Conservation (phyloP, 2,329 filamentous ascomycete genomes). For the Colletotrichum agaves region DNA sequence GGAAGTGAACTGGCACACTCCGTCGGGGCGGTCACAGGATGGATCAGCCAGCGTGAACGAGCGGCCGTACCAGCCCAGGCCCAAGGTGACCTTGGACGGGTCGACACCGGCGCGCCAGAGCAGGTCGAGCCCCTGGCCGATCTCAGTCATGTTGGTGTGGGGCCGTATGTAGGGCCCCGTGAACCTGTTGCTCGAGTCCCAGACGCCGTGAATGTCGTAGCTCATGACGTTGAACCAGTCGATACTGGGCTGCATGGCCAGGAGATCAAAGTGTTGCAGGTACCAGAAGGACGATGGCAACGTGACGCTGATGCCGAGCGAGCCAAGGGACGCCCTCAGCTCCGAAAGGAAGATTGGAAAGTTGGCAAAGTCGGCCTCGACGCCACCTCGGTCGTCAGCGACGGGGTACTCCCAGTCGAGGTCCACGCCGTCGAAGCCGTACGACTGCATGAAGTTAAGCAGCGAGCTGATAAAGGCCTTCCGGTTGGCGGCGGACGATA, state of each 20-base stretch:
- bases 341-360: conserved; percentile 12
- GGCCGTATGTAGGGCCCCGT: conserved; percentile 46
- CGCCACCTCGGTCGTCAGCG: conserved; percentile 35
- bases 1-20: too few species aligned
- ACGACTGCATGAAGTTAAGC: conserved; percentile 37
- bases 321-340: neutral
- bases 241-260: conserved; percentile 36
- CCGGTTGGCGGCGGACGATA: conserved; percentile 13
- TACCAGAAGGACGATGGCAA: conserved; percentile 36
- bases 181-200: conserved; percentile 50
- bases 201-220: conserved; percentile 48
- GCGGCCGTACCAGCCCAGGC: conserved; percentile 58
- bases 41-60: conserved; percentile 44
- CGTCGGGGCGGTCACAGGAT: too few species aligned
- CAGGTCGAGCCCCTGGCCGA: conserved; percentile 54
- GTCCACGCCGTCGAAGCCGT: conserved; percentile 44
- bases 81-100: conserved; percentile 54
- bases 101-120: conserved; percentile 59
- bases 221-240: conserved; percentile 43
- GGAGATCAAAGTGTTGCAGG: conserved; percentile 18
- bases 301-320: conserved; percentile 17
- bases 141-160: conserved; percentile 51
- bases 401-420: conserved; percentile 42
- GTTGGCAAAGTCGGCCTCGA: conserved; percentile 35
- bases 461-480: conserved; percentile 40